phyloP scores from a whole-genome alignment of 805 yeast genomes.

The Zygoascus bituminiphila region DNA sequence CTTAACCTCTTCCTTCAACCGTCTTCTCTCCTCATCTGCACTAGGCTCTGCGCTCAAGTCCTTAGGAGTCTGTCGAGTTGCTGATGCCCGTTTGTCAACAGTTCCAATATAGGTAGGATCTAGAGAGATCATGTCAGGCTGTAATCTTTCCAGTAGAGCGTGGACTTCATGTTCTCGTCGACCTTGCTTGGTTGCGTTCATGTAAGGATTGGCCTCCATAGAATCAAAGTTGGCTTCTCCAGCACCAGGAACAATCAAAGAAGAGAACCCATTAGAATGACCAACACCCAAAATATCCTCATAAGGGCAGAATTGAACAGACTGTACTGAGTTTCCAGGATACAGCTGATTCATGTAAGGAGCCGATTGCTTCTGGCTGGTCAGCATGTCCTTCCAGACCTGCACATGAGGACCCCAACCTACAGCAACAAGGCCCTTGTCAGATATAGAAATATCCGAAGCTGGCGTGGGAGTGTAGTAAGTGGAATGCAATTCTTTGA shows the following conservation, averaged over 20 bases:
- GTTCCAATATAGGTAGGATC: conserved; percentile 85
- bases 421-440: conserved; percentile 77
- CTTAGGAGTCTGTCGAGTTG: conserved; percentile 52
- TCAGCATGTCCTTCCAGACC: conserved; percentile 79
- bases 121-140: conserved; percentile 85
- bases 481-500: conserved; percentile 50
- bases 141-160: conserved; percentile 72
- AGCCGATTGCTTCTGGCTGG: conserved; percentile 43
- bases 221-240: conserved; percentile 99
- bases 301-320: conserved; percentile 74
- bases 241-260: conserved; percentile 88
- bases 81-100: conserved; percentile 62
- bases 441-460: conserved; percentile 68
- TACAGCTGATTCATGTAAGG: conserved; percentile 90
- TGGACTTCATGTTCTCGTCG: conserved; percentile 91
- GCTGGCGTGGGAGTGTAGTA: conserved; percentile 83
- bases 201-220: conserved; percentile 85
- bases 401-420: conserved; percentile 95
- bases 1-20: conserved; percentile 47
- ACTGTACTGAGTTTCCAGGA: conserved; percentile 67
- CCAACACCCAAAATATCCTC: conserved; percentile 95
- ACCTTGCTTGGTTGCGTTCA: conserved; percentile 83
- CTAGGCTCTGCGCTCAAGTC: conserved; percentile 32
- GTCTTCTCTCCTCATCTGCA: conserved; percentile 38
- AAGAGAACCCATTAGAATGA: conserved; percentile 66